Evolutionary conservation across 1,139 yeast species (phyloP), one percentile per base, ranked within the genome.

Genomic region (Magnusiomyces tetraspermus): DNA sequence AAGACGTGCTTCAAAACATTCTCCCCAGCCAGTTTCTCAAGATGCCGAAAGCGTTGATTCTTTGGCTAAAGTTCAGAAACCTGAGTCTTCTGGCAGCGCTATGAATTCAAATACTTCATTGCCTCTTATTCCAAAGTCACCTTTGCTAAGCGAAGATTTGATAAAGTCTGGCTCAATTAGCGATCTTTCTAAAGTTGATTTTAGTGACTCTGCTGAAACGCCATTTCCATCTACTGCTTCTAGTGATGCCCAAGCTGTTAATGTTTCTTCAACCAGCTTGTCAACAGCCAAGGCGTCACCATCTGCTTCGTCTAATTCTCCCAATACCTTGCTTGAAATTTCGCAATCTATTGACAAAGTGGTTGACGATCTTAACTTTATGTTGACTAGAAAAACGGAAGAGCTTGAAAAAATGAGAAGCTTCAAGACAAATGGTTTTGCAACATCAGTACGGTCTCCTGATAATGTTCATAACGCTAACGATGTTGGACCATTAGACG

Each of bases 1-100:
- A 40, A 53, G 61, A 36, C 19, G 41, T 3, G 21, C 21, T n/a
- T 46, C 49, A 6, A 33, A 15, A 33, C 38, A 33, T 15, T 4
- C 38, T 15, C 38, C 10, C 5, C 10, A 33, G 10, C 10, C 38
- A 4, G 6, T 24, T 17, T 31, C 40, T 3, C 2, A 17, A 17
- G 28, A 26, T 19, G 21, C 11, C 13, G 48, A 45, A 17, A 45
- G 38, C 13, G 26, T 31, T 19, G 38, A 26, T 26, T 26, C n/a
- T 5, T 15, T 22, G 2, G 11, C 33, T 8, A 50, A 45, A 31
- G 33, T 4, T 33, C 38, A 33, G 38, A 6, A n/a, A n/a, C n/a
- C 17, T 8, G n/a, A 15, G 10, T 33, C 38, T 33, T 4, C 42
- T 17, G 24, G 23, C 15, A 31, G 26, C 17, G 45, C 13, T 41